Conservation (phyloP, 2,329 filamentous ascomycete species). For the Aspergillus amoenus region DNA sequence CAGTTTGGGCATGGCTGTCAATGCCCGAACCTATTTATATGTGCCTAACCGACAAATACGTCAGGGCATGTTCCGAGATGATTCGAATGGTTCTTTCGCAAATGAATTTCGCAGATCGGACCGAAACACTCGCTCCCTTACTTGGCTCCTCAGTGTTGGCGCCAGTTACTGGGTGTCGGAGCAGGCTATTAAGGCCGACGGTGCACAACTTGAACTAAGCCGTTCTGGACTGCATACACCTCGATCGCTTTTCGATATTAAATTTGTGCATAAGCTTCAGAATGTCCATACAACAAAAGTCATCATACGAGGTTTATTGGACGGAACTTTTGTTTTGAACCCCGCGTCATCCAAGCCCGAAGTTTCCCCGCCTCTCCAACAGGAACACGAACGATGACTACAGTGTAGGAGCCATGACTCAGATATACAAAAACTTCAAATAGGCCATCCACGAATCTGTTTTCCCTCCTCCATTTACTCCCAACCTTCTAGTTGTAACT, state of each 20-base stretch:
- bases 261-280: background rate
- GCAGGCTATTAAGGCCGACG: background rate
- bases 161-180: background rate
- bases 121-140: conserved; percentile 1
- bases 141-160: background rate
- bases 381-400: background rate
- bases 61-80: conserved; percentile 1
- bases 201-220: background rate
- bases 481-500: background rate
- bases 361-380: conserved; percentile 5
- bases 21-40: conserved; percentile 10
- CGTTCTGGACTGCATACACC: background rate
- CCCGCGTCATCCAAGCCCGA: background rate
- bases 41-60: conserved; percentile 5
- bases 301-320: background rate
- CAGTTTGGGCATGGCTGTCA: conserved; percentile 10
- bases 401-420: background rate
- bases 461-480: background rate
- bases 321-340: background rate
- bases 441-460: background rate
- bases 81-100: conserved; percentile 6
- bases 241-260: background rate
- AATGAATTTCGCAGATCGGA: background rate
- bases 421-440: background rate
- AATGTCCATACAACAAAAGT: background rate